Evolutionary conservation across 306 rosid species (phyloP).

Genomic region (Corylus heterophylla): DNA sequence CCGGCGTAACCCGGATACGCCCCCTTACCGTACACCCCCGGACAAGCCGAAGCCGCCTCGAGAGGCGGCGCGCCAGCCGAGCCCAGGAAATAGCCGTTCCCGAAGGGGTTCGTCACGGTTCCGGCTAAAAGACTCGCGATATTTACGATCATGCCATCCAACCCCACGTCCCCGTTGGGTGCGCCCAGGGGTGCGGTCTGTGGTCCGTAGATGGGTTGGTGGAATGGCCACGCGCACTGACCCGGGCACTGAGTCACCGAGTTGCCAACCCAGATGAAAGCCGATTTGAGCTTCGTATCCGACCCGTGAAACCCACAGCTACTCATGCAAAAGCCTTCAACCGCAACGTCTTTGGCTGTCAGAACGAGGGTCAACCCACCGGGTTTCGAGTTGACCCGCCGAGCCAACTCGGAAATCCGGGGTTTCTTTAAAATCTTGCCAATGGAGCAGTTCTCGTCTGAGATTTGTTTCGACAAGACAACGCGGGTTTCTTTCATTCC

Average conservation of each 20-base stretch:
- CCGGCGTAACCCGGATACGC: constrained; percentile 46
- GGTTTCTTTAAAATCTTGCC: constrained; percentile 26
- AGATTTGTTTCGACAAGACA: constrained; percentile 17
- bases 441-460: constrained; percentile 25
- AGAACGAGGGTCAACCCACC: constrained; percentile 27
- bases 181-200: constrained; percentile 35
- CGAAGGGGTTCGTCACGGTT: constrained; percentile 41
- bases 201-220: constrained; percentile 43
- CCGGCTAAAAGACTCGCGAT: constrained; percentile 44
- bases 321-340: constrained; percentile 48
- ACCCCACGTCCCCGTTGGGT: constrained; percentile 42
- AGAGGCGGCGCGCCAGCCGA: constrained; percentile 14
- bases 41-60: constrained; percentile 40
- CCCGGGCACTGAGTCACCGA: constrained; percentile 43
- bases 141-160: constrained; percentile 45
- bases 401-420: constrained; percentile 27
- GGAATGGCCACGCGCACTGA: constrained; percentile 46
- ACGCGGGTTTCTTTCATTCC: constrained; percentile 17
- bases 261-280: constrained; percentile 36
- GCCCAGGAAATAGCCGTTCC: constrained; percentile 31
- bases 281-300: background rate
- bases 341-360: constrained; percentile 32
- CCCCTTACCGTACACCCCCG: constrained; percentile 35
- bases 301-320: constrained; percentile 39
- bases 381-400: background rate